Base-by-base conservation (phyloP, 768 basidiomycete species). In the Panellus pusillus region DNA sequence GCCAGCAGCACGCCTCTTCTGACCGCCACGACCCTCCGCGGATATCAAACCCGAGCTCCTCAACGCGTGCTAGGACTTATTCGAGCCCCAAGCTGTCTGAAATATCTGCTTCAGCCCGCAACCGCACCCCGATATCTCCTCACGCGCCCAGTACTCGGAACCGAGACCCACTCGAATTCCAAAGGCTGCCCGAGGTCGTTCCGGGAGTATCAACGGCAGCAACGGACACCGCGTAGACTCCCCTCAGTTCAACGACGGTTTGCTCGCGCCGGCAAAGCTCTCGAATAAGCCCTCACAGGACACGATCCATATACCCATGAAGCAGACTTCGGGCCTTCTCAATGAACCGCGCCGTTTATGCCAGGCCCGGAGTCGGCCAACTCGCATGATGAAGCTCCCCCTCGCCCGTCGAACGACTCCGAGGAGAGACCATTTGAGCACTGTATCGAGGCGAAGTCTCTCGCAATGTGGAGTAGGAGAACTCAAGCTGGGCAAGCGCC, bases 391-490 rank as follows among this genome's bases (percentile, higher is more conserved):
- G 75, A 74, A 40, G 65, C 71, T 35, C 72, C 74, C n/a, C 66
- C 77, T 5, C 79, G 89, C 40, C 71, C 77, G 12, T 89, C 89
- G 5, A 78, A 72, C 20, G 89, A 92, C 19, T 91, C 89, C 6
- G 89, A 90, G 56, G 91, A 93, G 65, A 80, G 81, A 13, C 90
- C 90, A 0, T 93, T 86, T 55, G 89, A 93, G 62, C 91, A 93
- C 63, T 93, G 91, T 93, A 93, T 65, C 84, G 91, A 44, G 91
- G 91, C 1, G 91, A 93, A 61, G 81, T 90, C 5, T 85, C 90
- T 12, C 79, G 91, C 44, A 93, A 93, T 64, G 91, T 20, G 91
- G 91, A n/a, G 89, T 93, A 11, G 91, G 91, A 44, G 91, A 93
- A 68, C 72, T 91, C 50, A 79, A 86, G 18, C 83, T 92, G 2